These are phyloP conservation scores for Entomortierella beljakovae DNA, from an alignment of 192 early-diverging fungal species.

Conservation along the genomic window DNA sequence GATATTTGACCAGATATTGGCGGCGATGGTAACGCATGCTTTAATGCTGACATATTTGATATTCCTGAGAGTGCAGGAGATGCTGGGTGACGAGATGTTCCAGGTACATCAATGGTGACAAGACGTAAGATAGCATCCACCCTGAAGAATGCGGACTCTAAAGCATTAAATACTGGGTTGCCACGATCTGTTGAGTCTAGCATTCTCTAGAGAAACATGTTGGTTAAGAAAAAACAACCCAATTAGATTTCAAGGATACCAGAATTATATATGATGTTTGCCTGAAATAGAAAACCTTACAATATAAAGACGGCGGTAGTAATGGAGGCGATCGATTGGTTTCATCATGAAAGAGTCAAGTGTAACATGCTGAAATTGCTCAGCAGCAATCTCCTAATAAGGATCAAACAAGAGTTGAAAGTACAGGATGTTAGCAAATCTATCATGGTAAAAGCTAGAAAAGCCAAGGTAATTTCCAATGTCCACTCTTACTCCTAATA, in stretches of 20 bases:
- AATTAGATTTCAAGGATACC: neutral
- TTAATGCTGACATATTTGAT: conserved; percentile 40
- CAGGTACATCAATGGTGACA: conserved; percentile 41
- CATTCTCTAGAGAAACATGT: conserved; percentile 40
- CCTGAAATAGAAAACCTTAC: conserved; percentile 41
- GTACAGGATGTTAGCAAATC: too few relatives aligned
- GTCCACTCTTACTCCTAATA: conserved; percentile 52
- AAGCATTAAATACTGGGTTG: conserved; percentile 53
- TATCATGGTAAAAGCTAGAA: too few relatives aligned
- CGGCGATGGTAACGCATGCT: conserved; percentile 40
- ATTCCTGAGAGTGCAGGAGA: conserved; percentile 52
- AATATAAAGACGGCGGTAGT: conserved; percentile 67
- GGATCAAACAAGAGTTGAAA: too few relatives aligned
- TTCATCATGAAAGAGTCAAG: conserved; percentile 63
- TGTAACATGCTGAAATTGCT: conserved; percentile 57
- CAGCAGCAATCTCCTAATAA: conserved; percentile 58
- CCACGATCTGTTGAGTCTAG: conserved; percentile 60
- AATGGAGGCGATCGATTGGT: conserved; percentile 63
- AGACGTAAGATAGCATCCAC: conserved; percentile 61
- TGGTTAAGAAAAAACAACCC: neutral
- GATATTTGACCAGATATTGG: conserved; percentile 28
- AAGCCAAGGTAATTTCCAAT: neutral
- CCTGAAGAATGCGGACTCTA: conserved; percentile 53
- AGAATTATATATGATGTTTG: too few relatives aligned
- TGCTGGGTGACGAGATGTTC: conserved; percentile 49